phyloP scores from a whole-genome alignment of 148 eudicot species.

The Diospyros kaki region DNA sequence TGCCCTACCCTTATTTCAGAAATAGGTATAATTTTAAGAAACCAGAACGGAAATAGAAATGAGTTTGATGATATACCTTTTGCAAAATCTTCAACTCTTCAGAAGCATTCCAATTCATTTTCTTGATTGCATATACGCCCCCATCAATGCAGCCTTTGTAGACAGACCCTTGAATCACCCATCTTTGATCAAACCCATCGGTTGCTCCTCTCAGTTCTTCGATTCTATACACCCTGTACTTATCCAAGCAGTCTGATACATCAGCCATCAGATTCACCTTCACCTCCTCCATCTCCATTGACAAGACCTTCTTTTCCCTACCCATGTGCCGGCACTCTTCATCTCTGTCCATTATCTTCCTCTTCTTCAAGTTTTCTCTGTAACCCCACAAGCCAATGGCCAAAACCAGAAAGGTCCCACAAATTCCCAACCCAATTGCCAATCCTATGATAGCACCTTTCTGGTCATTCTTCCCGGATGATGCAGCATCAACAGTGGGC shows the following conservation, averaged over 20 bases:
- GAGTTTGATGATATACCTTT: conserved; percentile 44
- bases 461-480: conserved; percentile 10
- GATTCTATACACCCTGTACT: conserved; percentile 73
- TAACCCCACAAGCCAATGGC: conserved; percentile 35
- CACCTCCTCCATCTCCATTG: conserved; percentile 28
- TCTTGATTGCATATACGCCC: conserved; percentile 69
- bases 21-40: too few species aligned
- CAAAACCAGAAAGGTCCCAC: conserved; percentile 44
- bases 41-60: too few species aligned
- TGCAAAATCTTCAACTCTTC: conserved; percentile 92
- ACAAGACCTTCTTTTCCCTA: conserved; percentile 13
- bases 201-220: conserved; percentile 67
- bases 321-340: conserved; percentile 17
- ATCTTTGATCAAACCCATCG: conserved; percentile 60
- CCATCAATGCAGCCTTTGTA: conserved; percentile 74
- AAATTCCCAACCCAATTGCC: conserved; percentile 57
- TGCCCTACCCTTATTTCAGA: too few species aligned
- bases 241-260: conserved; percentile 86
- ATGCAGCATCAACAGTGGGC: conserved; percentile 23
- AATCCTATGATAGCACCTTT: conserved; percentile 50
- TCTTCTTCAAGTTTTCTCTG: conserved; percentile 34
- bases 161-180: conserved; percentile 76
- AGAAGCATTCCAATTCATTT: conserved; percentile 96
- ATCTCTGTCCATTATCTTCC: conserved; percentile 13
- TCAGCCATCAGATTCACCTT: conserved; percentile 68